A percentile compares a stretch with the other conserved stretches of the same genome.
These are phyloP conservation scores for Taxawa tesnikishii DNA, from an alignment of 2,329 filamentous ascomycete genomes.

Conservation along the genomic window DNA sequence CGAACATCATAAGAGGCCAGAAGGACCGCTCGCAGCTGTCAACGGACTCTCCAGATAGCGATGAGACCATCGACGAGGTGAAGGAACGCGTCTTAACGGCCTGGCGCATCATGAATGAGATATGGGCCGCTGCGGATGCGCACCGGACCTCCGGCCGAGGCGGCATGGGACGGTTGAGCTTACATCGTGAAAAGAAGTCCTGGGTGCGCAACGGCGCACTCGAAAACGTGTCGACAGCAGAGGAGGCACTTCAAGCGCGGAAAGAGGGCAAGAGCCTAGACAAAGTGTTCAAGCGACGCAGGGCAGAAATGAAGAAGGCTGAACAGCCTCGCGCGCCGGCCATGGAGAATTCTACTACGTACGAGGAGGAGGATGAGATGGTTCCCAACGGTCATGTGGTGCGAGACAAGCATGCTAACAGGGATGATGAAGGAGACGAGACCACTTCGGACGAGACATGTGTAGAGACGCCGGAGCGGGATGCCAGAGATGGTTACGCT, in stretches of 20 bases:
- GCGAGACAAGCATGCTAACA: no score
- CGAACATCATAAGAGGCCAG: slow-evolving; percentile 18
- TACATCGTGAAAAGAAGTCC: slow-evolving; percentile 13
- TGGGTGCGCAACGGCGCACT: slow-evolving; percentile 20
- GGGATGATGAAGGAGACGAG: no score
- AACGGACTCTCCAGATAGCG: slow-evolving; percentile 1
- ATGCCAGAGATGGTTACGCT: no score
- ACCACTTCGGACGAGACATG: no score
- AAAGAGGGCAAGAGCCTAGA: slow-evolving; percentile 17
- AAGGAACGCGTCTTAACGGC: slow-evolving; percentile 13
- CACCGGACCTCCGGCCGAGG: slow-evolving; percentile 11
- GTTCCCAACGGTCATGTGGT: slow-evolving; percentile 6
- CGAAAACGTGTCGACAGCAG: slow-evolving; percentile 19
- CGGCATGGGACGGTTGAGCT: slow-evolving; percentile 11
- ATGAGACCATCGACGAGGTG: slow-evolving; percentile 6
- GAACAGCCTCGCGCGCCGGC: slow-evolving; percentile 15
- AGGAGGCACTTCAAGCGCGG: slow-evolving; percentile 13
- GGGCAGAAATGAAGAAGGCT: slow-evolving; percentile 14
- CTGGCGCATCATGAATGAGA: slow-evolving; percentile 20
- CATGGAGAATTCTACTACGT: slow-evolving; percentile 13
- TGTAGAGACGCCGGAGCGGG: no score
- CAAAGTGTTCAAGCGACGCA: slow-evolving; percentile 14
- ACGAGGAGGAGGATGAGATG: slow-evolving; percentile 1
- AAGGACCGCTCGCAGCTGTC: slow-evolving; percentile 15
- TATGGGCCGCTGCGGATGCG: slow-evolving; percentile 16